Evolutionary conservation across 257 asterid species (phyloP).

Genomic region (Przewalskia tangutica): DNA sequence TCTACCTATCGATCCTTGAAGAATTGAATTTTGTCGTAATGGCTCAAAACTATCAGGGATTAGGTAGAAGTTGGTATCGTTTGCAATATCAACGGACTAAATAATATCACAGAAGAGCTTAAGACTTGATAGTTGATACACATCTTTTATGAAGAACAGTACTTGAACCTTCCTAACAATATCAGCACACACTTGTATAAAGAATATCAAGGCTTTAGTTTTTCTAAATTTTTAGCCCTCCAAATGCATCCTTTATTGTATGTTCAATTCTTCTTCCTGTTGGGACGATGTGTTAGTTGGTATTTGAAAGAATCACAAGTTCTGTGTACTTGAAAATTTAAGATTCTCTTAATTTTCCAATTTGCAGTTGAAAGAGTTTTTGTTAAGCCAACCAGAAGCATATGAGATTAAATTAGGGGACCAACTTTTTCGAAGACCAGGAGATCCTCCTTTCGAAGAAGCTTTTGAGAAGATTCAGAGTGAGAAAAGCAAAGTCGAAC

Average conservation of each 20-base stretch:
- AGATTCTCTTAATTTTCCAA: neutral
- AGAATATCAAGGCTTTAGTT: neutral
- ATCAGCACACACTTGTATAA: neutral
- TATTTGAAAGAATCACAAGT: neutral
- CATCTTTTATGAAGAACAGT: neutral
- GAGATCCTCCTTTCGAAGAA: constrained; percentile 80
- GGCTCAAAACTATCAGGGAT: neutral
- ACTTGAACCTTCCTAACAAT: neutral
- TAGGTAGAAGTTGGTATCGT: neutral
- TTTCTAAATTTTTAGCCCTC: neutral
- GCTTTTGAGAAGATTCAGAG: constrained; percentile 35
- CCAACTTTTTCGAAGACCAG: constrained; percentile 60
- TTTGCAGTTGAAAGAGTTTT: constrained; percentile 63
- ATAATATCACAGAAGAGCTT: neutral
- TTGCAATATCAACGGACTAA: neutral
- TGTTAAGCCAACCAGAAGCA: constrained; percentile 71
- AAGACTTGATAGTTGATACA: neutral
- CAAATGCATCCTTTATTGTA: neutral
- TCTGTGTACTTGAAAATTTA: neutral
- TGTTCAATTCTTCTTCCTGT: neutral
- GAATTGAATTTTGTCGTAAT: neutral
- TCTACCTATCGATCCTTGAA: neutral
- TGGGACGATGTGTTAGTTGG: neutral
- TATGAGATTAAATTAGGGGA: constrained; percentile 88
- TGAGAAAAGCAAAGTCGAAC: constrained; percentile 19